Evolutionary conservation across 805 yeast species (phyloP).

Genomic region (Wickerhamiella domercqiae): DNA sequence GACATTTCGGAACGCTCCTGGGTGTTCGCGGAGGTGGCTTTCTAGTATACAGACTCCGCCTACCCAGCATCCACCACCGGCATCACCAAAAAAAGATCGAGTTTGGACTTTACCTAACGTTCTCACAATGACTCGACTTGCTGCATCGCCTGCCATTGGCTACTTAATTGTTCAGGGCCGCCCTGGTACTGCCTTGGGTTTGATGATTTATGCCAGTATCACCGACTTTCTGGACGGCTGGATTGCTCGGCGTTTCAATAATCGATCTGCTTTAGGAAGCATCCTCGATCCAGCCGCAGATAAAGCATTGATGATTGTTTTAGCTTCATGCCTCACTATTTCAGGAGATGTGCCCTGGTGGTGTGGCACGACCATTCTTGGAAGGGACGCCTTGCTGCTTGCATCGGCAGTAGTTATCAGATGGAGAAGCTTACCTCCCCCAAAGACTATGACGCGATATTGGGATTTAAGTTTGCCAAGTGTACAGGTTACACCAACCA

Average conservation of each 20-base stretch:
- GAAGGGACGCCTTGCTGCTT: slow-evolving; percentile 66
- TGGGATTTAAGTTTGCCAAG: slow-evolving; percentile 70
- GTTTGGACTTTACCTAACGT: slow-evolving; percentile 77
- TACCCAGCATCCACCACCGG: background rate
- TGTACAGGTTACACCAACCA: slow-evolving; percentile 78
- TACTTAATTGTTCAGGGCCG: slow-evolving; percentile 54
- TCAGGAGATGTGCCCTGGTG: slow-evolving; percentile 49
- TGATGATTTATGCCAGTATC: slow-evolving; percentile 72
- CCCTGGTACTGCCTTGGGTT: slow-evolving; percentile 45
- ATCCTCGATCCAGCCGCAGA: slow-evolving; percentile 94
- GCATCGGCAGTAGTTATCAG: slow-evolving; percentile 59
- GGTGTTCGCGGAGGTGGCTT: too few species aligned
- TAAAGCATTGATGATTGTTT: slow-evolving; percentile 71
- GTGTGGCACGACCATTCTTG: slow-evolving; percentile 52
- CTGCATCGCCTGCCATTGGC: slow-evolving; percentile 74
- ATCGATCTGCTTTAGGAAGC: slow-evolving; percentile 73
- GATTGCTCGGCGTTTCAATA: slow-evolving; percentile 66
- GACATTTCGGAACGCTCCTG: too few species aligned
- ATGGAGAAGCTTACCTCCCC: slow-evolving; percentile 57
- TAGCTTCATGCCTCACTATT: slow-evolving; percentile 63
- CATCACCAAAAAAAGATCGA: slow-evolving; percentile 27
- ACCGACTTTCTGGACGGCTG: slow-evolving; percentile 89
- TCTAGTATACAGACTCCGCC: background rate
- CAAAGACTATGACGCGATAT: slow-evolving; percentile 54
- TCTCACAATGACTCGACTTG: slow-evolving; percentile 66